These are phyloP conservation scores for Monosporascus sp. DNA, from an alignment of 2,329 filamentous ascomycete genomes.

Conservation along the genomic window DNA sequence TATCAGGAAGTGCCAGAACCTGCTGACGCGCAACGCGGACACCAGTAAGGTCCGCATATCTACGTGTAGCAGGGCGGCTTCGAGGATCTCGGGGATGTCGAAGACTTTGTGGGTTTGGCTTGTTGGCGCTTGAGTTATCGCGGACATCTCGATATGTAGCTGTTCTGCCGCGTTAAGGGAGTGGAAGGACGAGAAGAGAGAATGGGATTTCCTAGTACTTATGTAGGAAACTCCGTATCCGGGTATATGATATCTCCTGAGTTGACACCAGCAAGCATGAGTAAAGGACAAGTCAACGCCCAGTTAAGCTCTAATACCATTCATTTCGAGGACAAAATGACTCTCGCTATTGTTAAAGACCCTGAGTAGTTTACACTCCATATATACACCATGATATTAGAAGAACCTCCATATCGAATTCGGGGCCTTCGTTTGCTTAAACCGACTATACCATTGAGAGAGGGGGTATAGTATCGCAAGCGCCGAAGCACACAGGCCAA, in stretches of 20 bases:
- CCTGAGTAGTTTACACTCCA: too few relatives aligned
- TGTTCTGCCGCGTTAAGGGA: too few relatives aligned
- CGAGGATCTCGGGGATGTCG: conserved; percentile 7
- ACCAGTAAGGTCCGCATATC: conserved; percentile 5
- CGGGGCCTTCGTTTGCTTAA: conserved; percentile 35
- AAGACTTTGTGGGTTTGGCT: neutral
- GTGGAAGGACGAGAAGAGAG: too few relatives aligned
- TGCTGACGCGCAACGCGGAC: conserved; percentile 5
- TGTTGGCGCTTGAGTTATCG: neutral
- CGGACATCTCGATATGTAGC: neutral
- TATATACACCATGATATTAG: conserved; percentile 14
- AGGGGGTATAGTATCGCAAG: conserved; percentile 36
- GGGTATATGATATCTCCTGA: too few relatives aligned
- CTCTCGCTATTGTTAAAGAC: too few relatives aligned
- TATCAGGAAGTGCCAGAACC: conserved; percentile 2
- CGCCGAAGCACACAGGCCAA: conserved; percentile 29
- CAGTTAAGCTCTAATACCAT: too few relatives aligned
- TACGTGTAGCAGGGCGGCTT: conserved; percentile 4
- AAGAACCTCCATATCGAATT: conserved; percentile 45
- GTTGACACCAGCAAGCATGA: too few relatives aligned
- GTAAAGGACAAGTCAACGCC: too few relatives aligned
- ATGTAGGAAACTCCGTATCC: too few relatives aligned
- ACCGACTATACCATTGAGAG: conserved; percentile 36
- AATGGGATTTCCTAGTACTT: too few relatives aligned
- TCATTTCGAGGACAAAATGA: too few relatives aligned